A percentile compares a stretch with the other conserved stretches of the same genome.
These are phyloP conservation scores for Panus rudis DNA, from an alignment of 768 basidiomycete species.

Conservation along the genomic window DNA sequence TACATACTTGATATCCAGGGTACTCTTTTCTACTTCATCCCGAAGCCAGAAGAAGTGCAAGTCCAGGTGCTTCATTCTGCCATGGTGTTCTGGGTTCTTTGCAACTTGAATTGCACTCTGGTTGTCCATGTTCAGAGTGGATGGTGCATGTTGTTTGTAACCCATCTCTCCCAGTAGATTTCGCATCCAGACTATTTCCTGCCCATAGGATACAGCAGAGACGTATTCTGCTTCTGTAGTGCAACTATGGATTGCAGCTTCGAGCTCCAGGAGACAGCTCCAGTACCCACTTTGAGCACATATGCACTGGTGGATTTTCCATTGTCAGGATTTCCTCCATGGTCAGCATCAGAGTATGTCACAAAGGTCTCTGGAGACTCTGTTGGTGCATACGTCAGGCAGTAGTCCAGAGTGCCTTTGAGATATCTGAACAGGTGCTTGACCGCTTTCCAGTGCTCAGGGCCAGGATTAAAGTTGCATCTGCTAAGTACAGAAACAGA, in stretches of 20 bases:
- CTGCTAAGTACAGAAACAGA: conserved; percentile 25
- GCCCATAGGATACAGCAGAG: conserved; percentile 22
- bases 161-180: conserved; percentile 11
- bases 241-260: conserved; percentile 31
- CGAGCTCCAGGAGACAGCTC: conserved; percentile 30
- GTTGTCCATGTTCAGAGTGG: background rate
- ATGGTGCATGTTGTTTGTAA: background rate
- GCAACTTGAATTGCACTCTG: background rate
- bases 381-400: conserved; percentile 12
- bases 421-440: conserved; percentile 38
- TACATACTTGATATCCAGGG: conserved; percentile 12
- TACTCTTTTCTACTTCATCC: conserved; percentile 10
- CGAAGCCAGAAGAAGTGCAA: conserved; percentile 21
- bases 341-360: conserved; percentile 22
- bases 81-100: conserved; percentile 27
- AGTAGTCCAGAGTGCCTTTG: conserved; percentile 21
- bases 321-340: conserved; percentile 11
- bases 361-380: conserved; percentile 17
- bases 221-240: conserved; percentile 30
- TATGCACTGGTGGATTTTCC: conserved; percentile 28
- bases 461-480: conserved; percentile 26
- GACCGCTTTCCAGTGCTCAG: conserved; percentile 30
- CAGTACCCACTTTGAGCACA: conserved; percentile 24
- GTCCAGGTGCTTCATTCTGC: conserved; percentile 25
- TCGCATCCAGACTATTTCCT: conserved; percentile 25